Conservation (phyloP, 495 filamentous ascomycete genomes). For the Xylaria flabelliformis region DNA sequence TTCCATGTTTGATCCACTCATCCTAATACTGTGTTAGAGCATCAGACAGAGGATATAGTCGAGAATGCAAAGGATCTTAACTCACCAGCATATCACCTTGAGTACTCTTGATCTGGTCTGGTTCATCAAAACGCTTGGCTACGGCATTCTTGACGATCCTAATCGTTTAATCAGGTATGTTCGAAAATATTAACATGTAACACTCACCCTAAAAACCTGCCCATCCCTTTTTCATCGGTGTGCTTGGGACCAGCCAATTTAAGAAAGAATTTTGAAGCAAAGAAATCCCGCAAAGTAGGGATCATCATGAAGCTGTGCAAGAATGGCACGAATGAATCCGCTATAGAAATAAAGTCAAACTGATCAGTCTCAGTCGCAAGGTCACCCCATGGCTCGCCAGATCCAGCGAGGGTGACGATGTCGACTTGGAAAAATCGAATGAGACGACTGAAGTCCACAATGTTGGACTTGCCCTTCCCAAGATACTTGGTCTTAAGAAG, state of each 20-base stretch:
- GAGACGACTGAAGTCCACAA: slow-evolving; percentile 52
- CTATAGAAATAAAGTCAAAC: slow-evolving; percentile 52
- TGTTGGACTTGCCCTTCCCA: slow-evolving; percentile 35
- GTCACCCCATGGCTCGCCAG: slow-evolving; percentile 50
- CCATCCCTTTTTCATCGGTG: slow-evolving; percentile 54
- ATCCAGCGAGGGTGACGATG: slow-evolving; percentile 55
- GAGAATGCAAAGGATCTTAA: slow-evolving; percentile 20
- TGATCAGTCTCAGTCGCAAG: slow-evolving; percentile 52
- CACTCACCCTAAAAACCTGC: slow-evolving; percentile 47
- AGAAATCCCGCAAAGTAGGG: slow-evolving; percentile 39
- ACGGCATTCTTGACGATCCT: slow-evolving; percentile 44
- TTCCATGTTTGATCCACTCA: slow-evolving; percentile 43
- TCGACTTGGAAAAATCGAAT: slow-evolving; percentile 60
- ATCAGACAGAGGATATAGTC: neutral
- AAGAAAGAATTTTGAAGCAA: slow-evolving; percentile 51
- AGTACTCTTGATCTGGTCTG: slow-evolving; percentile 34
- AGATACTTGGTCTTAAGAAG: slow-evolving; percentile 48
- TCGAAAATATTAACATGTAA: slow-evolving; percentile 1
- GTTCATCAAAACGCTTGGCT: slow-evolving; percentile 40
- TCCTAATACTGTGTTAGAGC: slow-evolving; percentile 30
- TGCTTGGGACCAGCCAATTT: slow-evolving; percentile 62
- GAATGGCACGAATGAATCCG: slow-evolving; percentile 42
- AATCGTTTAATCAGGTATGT: slow-evolving; percentile 15
- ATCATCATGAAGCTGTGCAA: slow-evolving; percentile 37
- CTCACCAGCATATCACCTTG: slow-evolving; percentile 50